A percentile compares a stretch with the other conserved stretches of the same genome.
Evolutionary conservation across 305 asterid genomes (phyloP).

Genomic region (Euphrasia arctica): DNA sequence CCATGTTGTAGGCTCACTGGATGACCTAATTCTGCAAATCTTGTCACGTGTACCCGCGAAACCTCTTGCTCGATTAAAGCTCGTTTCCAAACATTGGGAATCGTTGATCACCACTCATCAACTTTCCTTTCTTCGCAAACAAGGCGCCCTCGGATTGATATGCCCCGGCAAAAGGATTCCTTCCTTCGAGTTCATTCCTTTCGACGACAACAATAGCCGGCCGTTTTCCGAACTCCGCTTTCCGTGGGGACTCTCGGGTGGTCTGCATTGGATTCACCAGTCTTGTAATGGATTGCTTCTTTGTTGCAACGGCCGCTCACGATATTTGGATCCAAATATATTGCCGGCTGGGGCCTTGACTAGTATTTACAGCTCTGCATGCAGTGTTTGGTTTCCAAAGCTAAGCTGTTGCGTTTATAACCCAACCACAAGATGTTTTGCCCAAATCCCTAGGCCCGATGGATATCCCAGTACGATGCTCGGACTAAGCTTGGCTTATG

Average conservation of each 20-base stretch:
- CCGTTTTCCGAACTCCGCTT: too few relatives aligned
- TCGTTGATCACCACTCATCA: neutral
- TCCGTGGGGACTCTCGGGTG: neutral
- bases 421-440: too few relatives aligned
- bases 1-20: too few relatives aligned
- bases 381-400: too few relatives aligned
- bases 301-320: neutral
- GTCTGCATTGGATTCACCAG: neutral
- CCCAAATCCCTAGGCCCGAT: neutral
- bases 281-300: neutral
- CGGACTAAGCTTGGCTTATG: too few relatives aligned
- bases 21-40: conserved; percentile 27
- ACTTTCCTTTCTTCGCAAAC: too few relatives aligned
- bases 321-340: too few relatives aligned
- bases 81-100: conserved; percentile 39
- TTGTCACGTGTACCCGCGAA: conserved; percentile 31
- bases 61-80: conserved; percentile 38
- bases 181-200: neutral
- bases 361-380: too few relatives aligned
- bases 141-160: neutral
- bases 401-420: neutral
- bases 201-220: neutral
- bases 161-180: neutral
- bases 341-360: too few relatives aligned
- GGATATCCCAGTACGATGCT: neutral